phyloP scores from a whole-genome alignment of 1,284 basidiomycete species.

The Cystobasidium sp. region DNA sequence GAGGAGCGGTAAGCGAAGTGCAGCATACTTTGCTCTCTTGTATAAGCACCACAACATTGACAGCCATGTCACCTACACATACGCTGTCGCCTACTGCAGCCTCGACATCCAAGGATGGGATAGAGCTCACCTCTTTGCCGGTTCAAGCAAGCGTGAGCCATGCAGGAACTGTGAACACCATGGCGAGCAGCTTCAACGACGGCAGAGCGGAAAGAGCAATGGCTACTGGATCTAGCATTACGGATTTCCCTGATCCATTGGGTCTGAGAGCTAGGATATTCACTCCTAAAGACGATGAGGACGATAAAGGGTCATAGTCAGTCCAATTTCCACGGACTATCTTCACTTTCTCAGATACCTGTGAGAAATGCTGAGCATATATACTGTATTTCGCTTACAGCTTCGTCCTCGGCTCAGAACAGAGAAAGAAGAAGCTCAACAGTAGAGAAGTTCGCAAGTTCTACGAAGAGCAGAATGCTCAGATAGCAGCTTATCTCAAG shows the following conservation, averaged over 20 bases:
- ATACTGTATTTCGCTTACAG: background rate
- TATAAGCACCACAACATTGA: background rate
- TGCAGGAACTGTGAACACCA: background rate
- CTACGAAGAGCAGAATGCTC: constrained; percentile 82
- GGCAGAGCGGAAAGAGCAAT: constrained; percentile 12
- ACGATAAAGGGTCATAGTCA: constrained; percentile 33
- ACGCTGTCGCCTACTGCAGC: background rate
- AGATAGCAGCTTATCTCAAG: constrained; percentile 82
- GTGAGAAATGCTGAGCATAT: background rate
- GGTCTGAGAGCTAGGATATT: constrained; percentile 33
- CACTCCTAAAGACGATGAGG: constrained; percentile 7
- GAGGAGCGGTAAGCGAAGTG: background rate
- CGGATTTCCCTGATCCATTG: constrained; percentile 27
- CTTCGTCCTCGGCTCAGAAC: constrained; percentile 18
- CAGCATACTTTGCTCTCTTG: background rate
- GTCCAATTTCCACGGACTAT: background rate
- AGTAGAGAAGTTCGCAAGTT: constrained; percentile 36
- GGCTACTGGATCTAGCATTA: background rate
- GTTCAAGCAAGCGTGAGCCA: constrained; percentile 1
- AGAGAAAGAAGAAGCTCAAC: constrained; percentile 27
- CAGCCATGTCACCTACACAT: constrained; percentile 19
- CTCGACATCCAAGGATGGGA: constrained; percentile 6
- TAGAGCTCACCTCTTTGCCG: constrained; percentile 19
- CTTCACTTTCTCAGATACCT: background rate
- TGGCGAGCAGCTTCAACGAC: background rate